Base-by-base conservation (phyloP, 805 yeast species). In the Ogataea trehalophila region DNA sequence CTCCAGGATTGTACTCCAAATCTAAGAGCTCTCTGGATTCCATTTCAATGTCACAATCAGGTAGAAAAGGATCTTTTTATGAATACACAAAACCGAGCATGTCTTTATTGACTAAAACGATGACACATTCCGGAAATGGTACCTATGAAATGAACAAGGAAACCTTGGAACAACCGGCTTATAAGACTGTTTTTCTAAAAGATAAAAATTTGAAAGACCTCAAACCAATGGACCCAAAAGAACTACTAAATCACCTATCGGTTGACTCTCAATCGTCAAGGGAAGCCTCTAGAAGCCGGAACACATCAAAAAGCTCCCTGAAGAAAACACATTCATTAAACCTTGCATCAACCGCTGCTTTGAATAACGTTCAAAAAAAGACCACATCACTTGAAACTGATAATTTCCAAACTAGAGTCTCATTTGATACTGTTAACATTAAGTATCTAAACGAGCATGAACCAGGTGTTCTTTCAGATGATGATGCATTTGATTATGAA, bases 351-450 rank as follows among this genome's bases (percentile, higher is more conserved):
- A 17, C 17, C 9, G 23, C 13, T 17, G 17, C 37, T 20, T n/a
- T 18, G 13, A 33, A 17, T n/a, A 33, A 41, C 18, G 14, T 26
- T 18, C 11, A 20, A 34, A 34, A 23, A 15, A 39, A 22, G 9
- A 23, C n/a, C 8, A 20, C 5, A 15, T 4, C 15, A 20, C 16
- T 20, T 23, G 40, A 11, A 20, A 26, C 41, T 23, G 40, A 46
- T 8, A 49, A 45, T 33, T 60, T 50, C 39, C 41, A 51, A 29
- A 49, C 53, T 31, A 60, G 79, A 42, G 81, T 79, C 2, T 73
- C 80, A 2, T 79, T 78, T 55, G 83, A 79, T 59, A 77, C 83
- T 16, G 74, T 79, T 17, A 71, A 77, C 64, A 71, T 62, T 2
- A 60, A 60, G 17, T 53, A 54, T 41, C 48, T 68, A 7, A 63